Evolutionary conservation across 75 land plant genomes (phyloP).

Genomic region (Pinus tabuliformis): DNA sequence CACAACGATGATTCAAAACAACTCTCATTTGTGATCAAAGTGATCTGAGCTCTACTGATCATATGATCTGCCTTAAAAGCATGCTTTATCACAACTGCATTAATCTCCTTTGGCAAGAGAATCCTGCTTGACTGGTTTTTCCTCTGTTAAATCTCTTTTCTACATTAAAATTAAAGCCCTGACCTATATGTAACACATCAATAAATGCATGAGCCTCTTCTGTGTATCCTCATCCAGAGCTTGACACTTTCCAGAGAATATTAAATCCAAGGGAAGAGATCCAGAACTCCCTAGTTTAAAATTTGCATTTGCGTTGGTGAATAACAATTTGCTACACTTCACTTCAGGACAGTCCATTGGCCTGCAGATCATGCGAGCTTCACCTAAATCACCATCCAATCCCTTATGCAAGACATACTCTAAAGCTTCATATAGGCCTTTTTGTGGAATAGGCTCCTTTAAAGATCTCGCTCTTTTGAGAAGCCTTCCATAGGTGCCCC

Average conservation of each 20-base stretch:
- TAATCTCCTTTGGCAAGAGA: constrained; percentile 36
- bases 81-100: constrained; percentile 56
- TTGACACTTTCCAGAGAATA: constrained; percentile 46
- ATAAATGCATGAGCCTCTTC: constrained; percentile 32
- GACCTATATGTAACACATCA: constrained; percentile 23
- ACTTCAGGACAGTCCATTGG: constrained; percentile 14
- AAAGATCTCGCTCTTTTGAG: no score
- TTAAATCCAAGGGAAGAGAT: constrained; percentile 34
- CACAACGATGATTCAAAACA: no score
- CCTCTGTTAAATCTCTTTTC: constrained; percentile 29
- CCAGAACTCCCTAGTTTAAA: constrained; percentile 35
- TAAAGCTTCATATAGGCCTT: no score
- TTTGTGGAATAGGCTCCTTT: no score
- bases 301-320: constrained; percentile 12
- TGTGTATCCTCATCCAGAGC: constrained; percentile 19
- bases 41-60: background rate
- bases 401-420: no score
- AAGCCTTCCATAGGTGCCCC: no score
- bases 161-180: constrained; percentile 29
- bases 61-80: constrained; percentile 11
- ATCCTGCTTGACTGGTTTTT: constrained; percentile 27
- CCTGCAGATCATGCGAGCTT: no score
- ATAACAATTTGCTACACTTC: constrained; percentile 27
- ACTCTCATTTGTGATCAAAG: constrained; percentile 27
- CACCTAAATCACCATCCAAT: no score